Evolutionary conservation across 805 yeast species (phyloP), one percentile per base, ranked within the genome.

Genomic region (Candida multigemmis): DNA sequence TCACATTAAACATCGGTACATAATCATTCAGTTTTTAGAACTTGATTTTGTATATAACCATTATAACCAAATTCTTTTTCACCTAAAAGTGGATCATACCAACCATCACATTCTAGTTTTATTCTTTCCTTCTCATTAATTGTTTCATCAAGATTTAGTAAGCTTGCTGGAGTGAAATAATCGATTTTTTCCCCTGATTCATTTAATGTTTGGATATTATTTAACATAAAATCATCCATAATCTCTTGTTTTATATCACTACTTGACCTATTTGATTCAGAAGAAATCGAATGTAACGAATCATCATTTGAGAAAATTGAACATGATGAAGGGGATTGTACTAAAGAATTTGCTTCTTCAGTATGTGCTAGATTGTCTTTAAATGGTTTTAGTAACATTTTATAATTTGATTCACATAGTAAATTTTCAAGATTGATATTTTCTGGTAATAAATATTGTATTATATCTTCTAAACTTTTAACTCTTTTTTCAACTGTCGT

Each of bases 401-500:
- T 24, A 25, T 42, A 49, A 17, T 33, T 32, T 7, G 36, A 32
- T 13, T 31, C 19, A 12, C 29, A 21, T 9, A 41, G 22, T 19
- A 40, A 30, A 3, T 43, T 35, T 18, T 47, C 49, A 11, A 50
- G 27, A 16, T 40, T 39, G 21, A 37, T 32, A n/a, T 31, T 28
- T 19, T 35, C 29, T 4, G 65, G 60, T 26, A 61, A 38, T 26
- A 61, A 43, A 22, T 36, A 59, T 17, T 46, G 41, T 21, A 62
- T 28, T 32, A 60, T 30, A 22, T 42, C 42, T 23, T 56, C 53
- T 31, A 56, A 44, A 12, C 42, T 41, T 24, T 38, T 40, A 16
- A 56, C 54, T 31, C 47, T 44, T 30, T 60, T 66, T 50, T 84
- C 94, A 16, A 84, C 85, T 28, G 69, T 69, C 10, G 94, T 83